Evolutionary conservation across 495 filamentous ascomycete species (phyloP).

Genomic region (Talaromyces thailandensis): DNA sequence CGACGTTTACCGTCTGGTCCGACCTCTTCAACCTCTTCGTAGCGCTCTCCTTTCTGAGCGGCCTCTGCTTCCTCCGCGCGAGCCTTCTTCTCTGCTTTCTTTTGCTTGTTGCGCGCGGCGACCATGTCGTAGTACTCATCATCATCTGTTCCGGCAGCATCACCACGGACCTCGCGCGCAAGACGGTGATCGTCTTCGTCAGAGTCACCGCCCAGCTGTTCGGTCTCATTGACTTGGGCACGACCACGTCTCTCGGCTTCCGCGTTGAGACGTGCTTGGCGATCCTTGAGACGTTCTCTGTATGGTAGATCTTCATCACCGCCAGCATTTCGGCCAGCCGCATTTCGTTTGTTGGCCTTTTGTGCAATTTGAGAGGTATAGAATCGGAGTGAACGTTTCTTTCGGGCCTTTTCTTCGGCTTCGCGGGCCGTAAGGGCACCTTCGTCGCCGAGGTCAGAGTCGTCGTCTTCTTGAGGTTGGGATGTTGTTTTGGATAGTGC

Average conservation of each 20-base stretch:
- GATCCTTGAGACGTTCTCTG: conserved; percentile 75
- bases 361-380: conserved; percentile 95
- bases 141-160: conserved; percentile 36
- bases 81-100: conserved; percentile 68
- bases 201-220: conserved; percentile 58
- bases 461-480: conserved; percentile 27
- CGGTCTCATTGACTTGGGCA: conserved; percentile 48
- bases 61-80: conserved; percentile 43
- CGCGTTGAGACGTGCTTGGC: conserved; percentile 72
- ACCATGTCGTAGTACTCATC: conserved; percentile 89
- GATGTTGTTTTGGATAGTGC: conserved; percentile 23
- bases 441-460: conserved; percentile 64
- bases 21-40: conserved; percentile 48
- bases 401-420: conserved; percentile 71
- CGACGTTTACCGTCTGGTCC: conserved; percentile 74
- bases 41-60: conserved; percentile 45
- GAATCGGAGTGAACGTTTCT: conserved; percentile 85
- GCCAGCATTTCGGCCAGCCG: conserved; percentile 74
- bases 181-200: conserved; percentile 41
- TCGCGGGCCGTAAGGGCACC: conserved; percentile 49
- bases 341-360: conserved; percentile 76
- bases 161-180: conserved; percentile 32
- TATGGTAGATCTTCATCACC: conserved; percentile 90
- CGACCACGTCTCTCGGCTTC: conserved; percentile 81
- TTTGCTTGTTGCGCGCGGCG: conserved; percentile 52